Evolutionary conservation across 192 early-diverging fungal genomes (phyloP), one percentile per base, ranked within the genome.

Genomic region (Umbelopsis vinacea): DNA sequence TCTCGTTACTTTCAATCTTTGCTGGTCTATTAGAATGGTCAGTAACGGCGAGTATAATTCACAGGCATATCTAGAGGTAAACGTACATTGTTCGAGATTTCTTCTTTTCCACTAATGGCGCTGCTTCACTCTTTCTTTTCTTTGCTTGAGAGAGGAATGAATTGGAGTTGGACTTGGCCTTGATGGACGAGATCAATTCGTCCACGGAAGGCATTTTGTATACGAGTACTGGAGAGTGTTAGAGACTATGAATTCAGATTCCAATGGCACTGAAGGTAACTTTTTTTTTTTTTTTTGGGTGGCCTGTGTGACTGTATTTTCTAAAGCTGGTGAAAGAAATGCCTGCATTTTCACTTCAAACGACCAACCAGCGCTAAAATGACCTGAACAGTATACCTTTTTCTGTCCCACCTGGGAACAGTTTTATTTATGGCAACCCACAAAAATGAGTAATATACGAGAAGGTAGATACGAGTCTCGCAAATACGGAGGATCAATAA

Each of bases 111-210:
- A 35, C 8, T 11, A n/a, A 29, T 19, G 57, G 6, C 2, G 26
- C 5, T 63, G 2, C 26, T 19, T 63, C 57, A 5, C 29, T 63
- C 17, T 63, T 63, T 37, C 57, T 63, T n/a, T 63, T 63, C 26
- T 63, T 63, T 14, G 57, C 29, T 63, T 63, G 57, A 1, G 57
- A 14, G 14, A 63, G 11, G 12, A 63, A 63, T n/a, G 57, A 19
- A 33, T 63, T 63, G 4, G 57, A 14, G 29, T 12, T 35, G 11
- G 57, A 63, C 5, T 63, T 63, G 15, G 57, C 57, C 57, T 63
- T 63, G 10, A 63, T 63, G 14, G 57, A 63, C 29, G 57, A 63
- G 33, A 63, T 63, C 57, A 63, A 19, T 14, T 63, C 57, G 17
- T 22, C 11, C 26, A 63, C 57, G 3, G 57, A 63, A 63, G 57